These are phyloP conservation scores for Alternaria alternata DNA, from an alignment of 2,329 filamentous ascomycete genomes.

Conservation along the genomic window DNA sequence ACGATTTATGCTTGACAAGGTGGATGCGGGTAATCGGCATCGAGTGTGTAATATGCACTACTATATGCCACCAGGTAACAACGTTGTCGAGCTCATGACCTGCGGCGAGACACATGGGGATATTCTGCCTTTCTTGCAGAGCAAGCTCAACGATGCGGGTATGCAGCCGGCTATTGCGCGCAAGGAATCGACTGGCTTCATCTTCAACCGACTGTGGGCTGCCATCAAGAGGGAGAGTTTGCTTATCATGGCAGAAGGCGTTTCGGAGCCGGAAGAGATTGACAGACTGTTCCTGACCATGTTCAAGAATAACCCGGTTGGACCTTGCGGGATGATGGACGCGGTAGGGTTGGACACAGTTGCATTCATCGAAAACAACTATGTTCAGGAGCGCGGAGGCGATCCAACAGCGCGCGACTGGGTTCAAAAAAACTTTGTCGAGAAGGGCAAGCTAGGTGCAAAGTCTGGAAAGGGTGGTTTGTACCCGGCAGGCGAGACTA, in stretches of 20 bases:
- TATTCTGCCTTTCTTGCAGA: constrained; percentile 58
- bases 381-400: constrained; percentile 60
- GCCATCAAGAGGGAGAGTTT: constrained; percentile 63
- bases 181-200: constrained; percentile 62
- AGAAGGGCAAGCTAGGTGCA: constrained; percentile 57
- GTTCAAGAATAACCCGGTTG: constrained; percentile 31
- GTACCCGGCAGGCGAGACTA: constrained; percentile 41
- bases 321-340: constrained; percentile 58
- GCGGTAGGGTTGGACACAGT: constrained; percentile 63
- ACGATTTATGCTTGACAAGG: constrained; percentile 57
- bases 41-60: constrained; percentile 59
- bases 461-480: constrained; percentile 45
- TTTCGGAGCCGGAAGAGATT: constrained; percentile 59
- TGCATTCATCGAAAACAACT: constrained; percentile 62
- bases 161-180: constrained; percentile 54
- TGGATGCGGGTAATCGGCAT: constrained; percentile 48
- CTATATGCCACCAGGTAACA: constrained; percentile 56
- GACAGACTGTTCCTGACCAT: constrained; percentile 59
- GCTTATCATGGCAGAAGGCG: constrained; percentile 60
- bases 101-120: constrained; percentile 54
- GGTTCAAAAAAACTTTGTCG: constrained; percentile 56
- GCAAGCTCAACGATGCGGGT: constrained; percentile 52
- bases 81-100: constrained; percentile 64
- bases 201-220: constrained; percentile 66
- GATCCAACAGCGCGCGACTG: constrained; percentile 54